These are phyloP conservation scores for Cokeromyces recurvatus DNA, from an alignment of 371 early-diverging fungal species.

Conservation along the genomic window DNA sequence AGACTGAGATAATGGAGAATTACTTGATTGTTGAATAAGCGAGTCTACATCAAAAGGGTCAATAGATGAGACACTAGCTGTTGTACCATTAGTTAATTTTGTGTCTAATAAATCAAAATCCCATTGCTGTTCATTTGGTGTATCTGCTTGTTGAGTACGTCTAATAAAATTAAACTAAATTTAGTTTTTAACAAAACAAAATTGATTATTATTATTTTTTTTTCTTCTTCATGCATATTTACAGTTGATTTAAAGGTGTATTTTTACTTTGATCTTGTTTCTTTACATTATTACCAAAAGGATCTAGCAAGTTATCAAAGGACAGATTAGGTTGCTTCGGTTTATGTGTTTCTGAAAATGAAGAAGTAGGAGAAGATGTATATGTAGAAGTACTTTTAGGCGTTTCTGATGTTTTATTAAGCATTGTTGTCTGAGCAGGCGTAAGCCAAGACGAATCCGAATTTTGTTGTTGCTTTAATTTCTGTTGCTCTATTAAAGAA, in stretches of 20 bases:
- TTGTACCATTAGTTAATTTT: slow-evolving; percentile 4
- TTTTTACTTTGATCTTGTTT: slow-evolving; percentile 12
- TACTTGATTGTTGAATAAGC: slow-evolving; percentile 9
- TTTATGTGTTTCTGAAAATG: neutral
- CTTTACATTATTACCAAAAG: slow-evolving; percentile 17
- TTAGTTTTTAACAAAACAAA: neutral
- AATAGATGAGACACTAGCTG: slow-evolving; percentile 2
- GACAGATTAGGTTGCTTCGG: neutral
- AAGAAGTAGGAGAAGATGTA: neutral
- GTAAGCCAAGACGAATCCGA: no score
- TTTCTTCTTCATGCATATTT: no score
- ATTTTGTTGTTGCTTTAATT: slow-evolving; percentile 6
- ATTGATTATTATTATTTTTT: no score
- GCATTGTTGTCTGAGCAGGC: neutral
- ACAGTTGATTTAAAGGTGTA: slow-evolving; percentile 45
- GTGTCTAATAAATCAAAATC: slow-evolving; percentile 50
- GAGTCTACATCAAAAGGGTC: slow-evolving; percentile 41
- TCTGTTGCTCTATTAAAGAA: slow-evolving; percentile 22
- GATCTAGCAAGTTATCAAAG: slow-evolving; percentile 32
- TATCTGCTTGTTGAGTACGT: slow-evolving; percentile 21
- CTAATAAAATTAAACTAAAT: no score
- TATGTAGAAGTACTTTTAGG: neutral
- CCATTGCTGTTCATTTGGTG: no score
- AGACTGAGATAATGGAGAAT: neutral
- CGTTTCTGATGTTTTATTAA: neutral